phyloP scores from a whole-genome alignment of 768 basidiomycete species.

The Collybia nuda region DNA sequence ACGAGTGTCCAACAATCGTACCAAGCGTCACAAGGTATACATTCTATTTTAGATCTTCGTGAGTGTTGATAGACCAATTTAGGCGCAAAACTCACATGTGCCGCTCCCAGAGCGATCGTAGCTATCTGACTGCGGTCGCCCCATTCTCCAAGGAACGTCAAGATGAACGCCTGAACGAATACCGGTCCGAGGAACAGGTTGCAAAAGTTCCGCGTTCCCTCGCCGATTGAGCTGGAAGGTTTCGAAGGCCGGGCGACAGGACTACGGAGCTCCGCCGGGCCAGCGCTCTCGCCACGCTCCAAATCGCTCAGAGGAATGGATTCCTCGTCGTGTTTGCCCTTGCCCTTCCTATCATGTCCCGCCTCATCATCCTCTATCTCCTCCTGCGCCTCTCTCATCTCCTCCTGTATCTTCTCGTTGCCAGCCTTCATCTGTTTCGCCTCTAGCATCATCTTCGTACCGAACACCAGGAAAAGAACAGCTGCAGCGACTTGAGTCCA shows the following conservation, averaged over 20 bases:
- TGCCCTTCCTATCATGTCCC: slow-evolving; percentile 41
- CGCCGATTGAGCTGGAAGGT: slow-evolving; percentile 24
- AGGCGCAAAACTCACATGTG: slow-evolving; percentile 62
- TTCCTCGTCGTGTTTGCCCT: slow-evolving; percentile 15
- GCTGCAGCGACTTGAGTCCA: slow-evolving; percentile 78
- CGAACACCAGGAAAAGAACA: slow-evolving; percentile 87
- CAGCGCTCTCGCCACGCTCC: slow-evolving; percentile 59
- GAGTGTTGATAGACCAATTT: neutral
- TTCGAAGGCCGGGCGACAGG: slow-evolving; percentile 19
- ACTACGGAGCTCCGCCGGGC: slow-evolving; percentile 12
- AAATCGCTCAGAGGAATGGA: slow-evolving; percentile 70
- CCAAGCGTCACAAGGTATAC: slow-evolving; percentile 90
- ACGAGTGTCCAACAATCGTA: slow-evolving; percentile 84
- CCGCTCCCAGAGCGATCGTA: slow-evolving; percentile 92
- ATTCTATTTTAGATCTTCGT: slow-evolving; percentile 53
- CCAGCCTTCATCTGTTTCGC: slow-evolving; percentile 77
- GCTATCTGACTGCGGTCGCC: slow-evolving; percentile 97
- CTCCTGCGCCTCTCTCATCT: slow-evolving; percentile 95
- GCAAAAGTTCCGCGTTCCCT: slow-evolving; percentile 81
- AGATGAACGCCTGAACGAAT: slow-evolving; percentile 90
- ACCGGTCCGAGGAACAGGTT: slow-evolving; percentile 86
- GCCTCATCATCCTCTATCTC: slow-evolving; percentile 87
- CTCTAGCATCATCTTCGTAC: slow-evolving; percentile 86
- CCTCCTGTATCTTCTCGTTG: slow-evolving; percentile 83
- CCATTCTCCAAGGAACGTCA: slow-evolving; percentile 99